Evolutionary conservation across 2,329 filamentous ascomycete species (phyloP).

Genomic region (Aspergillus pseudoglaucus): DNA sequence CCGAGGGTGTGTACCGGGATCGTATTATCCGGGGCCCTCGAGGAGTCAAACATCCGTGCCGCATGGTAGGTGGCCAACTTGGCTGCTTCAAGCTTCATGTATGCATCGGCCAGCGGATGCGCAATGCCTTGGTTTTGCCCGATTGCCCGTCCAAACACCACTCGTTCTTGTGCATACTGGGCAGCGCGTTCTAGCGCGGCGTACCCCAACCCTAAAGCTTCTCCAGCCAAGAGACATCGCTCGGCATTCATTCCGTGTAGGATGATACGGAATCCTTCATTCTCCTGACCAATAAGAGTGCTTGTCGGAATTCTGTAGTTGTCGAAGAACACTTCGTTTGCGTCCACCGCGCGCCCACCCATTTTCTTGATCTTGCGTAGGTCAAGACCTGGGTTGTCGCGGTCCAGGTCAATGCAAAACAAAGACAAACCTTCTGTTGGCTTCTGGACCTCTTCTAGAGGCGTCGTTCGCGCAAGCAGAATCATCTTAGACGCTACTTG

Average conservation of each 20-base stretch:
- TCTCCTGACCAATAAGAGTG: slow-evolving; percentile 63
- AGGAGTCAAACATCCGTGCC: slow-evolving; percentile 51
- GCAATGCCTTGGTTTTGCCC: slow-evolving; percentile 56
- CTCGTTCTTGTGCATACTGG: slow-evolving; percentile 57
- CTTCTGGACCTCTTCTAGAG: slow-evolving; percentile 59
- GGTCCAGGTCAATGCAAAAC: slow-evolving; percentile 73
- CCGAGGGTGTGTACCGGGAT: slow-evolving; percentile 54
- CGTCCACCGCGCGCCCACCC: slow-evolving; percentile 74
- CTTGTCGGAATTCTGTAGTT: slow-evolving; percentile 61
- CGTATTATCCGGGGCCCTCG: slow-evolving; percentile 41
- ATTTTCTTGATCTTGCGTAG: slow-evolving; percentile 74
- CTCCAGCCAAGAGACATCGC: slow-evolving; percentile 67
- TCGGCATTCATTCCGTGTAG: slow-evolving; percentile 77
- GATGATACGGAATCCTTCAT: slow-evolving; percentile 71
- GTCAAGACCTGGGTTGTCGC: slow-evolving; percentile 53
- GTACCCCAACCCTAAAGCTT: slow-evolving; percentile 74
- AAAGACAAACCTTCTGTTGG: slow-evolving; percentile 70
- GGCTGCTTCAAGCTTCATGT: slow-evolving; percentile 57
- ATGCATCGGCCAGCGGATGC: slow-evolving; percentile 53
- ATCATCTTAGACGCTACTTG: slow-evolving; percentile 81
- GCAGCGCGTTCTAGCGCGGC: slow-evolving; percentile 59
- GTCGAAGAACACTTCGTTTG: slow-evolving; percentile 85
- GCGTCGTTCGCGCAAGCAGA: slow-evolving; percentile 68
- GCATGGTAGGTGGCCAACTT: slow-evolving; percentile 58
- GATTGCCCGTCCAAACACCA: slow-evolving; percentile 54